These are phyloP conservation scores for Aspergillus sp. DNA, from an alignment of 2,329 filamentous ascomycete species.

Conservation along the genomic window DNA sequence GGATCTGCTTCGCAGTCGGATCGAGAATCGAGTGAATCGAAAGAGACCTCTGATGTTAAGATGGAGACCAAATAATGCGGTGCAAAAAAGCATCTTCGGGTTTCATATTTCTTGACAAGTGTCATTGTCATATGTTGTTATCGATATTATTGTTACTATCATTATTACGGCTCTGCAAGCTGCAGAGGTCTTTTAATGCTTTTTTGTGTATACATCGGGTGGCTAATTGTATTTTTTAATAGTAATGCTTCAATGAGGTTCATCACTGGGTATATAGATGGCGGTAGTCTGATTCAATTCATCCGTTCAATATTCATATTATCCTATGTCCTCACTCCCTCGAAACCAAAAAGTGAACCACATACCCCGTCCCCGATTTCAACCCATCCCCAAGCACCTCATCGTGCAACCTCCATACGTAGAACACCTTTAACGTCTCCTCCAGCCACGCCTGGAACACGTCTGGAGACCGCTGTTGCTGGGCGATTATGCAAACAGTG, in stretches of 20 bases:
- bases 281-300: constrained; percentile 1
- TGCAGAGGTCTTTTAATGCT: constrained; percentile 12
- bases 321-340: constrained; percentile 15
- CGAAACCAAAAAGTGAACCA: constrained; percentile 69
- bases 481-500: constrained; percentile 72
- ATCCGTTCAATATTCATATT: too few species aligned
- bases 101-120: too few species aligned
- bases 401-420: constrained; percentile 68
- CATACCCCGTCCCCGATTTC: constrained; percentile 62
- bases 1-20: background rate
- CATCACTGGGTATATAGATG: background rate
- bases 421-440: constrained; percentile 59
- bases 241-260: constrained; percentile 12
- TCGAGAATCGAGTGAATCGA: constrained; percentile 7
- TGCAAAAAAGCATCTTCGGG: too few species aligned
- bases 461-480: constrained; percentile 76
- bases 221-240: constrained; percentile 11
- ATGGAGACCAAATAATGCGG: constrained; percentile 3
- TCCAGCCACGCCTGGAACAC: constrained; percentile 77
- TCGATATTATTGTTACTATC: background rate
- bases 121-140: too few species aligned
- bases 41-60: constrained; percentile 16
- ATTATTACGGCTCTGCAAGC: constrained; percentile 5
- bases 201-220: constrained; percentile 12
- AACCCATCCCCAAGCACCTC: constrained; percentile 52